Conservation (phyloP, 2,329 filamentous ascomycete species). For the Alternaria hordeiaustralica region DNA sequence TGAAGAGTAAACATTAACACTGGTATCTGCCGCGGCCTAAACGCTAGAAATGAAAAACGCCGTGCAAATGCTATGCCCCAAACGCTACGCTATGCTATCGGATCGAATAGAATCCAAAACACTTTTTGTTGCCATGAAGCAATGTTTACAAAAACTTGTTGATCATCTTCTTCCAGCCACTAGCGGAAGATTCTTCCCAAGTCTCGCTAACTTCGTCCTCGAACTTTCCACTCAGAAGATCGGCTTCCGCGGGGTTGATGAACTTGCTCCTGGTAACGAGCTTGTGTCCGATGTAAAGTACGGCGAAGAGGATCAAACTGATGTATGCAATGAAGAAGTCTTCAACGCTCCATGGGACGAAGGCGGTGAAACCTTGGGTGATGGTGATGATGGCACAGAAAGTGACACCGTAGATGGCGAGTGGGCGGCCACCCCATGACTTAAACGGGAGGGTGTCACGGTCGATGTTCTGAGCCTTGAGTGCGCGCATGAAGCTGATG, state of each 20-base stretch:
- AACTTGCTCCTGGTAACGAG: conserved; percentile 46
- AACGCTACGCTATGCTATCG: conserved; percentile 26
- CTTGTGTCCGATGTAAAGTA: conserved; percentile 68
- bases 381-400: conserved; percentile 51
- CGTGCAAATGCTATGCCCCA: conserved; percentile 27
- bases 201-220: conserved; percentile 37
- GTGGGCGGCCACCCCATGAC: conserved; percentile 41
- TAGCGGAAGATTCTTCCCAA: conserved; percentile 43
- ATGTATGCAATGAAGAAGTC: conserved; percentile 51
- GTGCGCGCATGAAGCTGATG: conserved; percentile 46
- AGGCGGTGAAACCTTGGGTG: conserved; percentile 51
- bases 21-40: conserved; percentile 17
- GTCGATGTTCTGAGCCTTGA: conserved; percentile 46
- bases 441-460: conserved; percentile 49
- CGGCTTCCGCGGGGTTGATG: conserved; percentile 51
- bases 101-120: conserved; percentile 13
- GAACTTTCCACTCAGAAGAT: conserved; percentile 51
- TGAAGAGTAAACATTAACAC: conserved; percentile 19
- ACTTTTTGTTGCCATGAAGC: conserved; percentile 10
- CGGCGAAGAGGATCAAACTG: conserved; percentile 48
- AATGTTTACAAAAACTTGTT: conserved; percentile 30
- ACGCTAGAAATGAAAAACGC: conserved; percentile 17
- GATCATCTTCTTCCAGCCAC: conserved; percentile 40
- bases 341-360: conserved; percentile 47
- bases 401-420: conserved; percentile 47